Base-by-base conservation (phyloP, 495 filamentous ascomycete species). In the Penicillium herquei region DNA sequence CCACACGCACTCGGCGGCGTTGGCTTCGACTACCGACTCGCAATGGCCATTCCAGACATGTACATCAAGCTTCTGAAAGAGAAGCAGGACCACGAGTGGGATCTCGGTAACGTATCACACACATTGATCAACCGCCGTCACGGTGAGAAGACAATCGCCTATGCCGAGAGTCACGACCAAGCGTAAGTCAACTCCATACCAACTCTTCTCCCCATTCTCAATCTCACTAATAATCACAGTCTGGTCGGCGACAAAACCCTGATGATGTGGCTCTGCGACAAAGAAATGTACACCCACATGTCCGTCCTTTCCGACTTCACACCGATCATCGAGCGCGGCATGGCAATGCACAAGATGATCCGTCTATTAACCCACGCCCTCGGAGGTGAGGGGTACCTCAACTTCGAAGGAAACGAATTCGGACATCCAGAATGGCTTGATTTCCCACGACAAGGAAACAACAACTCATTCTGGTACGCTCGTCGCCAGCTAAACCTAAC, bases 371-470 rank as follows among this genome's bases (percentile, higher is more conserved):
- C 94, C 18, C 95, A 98, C 72, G 84, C 78, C 32, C 83, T 98
- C n/a, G 94, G 95, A 48, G 94, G 94, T 57, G 94, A 98, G 72
- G 94, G 92, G 39, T 98, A 95, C 64, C 91, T 98, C 50, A 98
- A 97, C 75, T 98, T 98, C 64, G 91, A 96, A 72, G 94, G 93
- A 56, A 98, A 98, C 72, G 94, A 98, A 70, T 98, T 98, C 70
- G 94, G 94, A 1, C 94, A 98, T 70, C 94, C 94, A 0, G 94
- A 98, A 77, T 98, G 94, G 94, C 90, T 98, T 52, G 94, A 98
- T 70, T 98, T 98, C 74, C 94, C 94, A 10, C 88, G 94, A 32
- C 92, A 82, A 56, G 94, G 95, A 44, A 98, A 98, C 79, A 74
- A 87, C 65, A 97, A 98, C 71, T 92, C 88, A 57, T 98, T 90